Percentiles rank a stretch among this genome's conserved stretches.
Evolutionary conservation across 2,329 filamentous ascomycete genomes (phyloP).

Genomic region (Diaporthe caulivora): DNA sequence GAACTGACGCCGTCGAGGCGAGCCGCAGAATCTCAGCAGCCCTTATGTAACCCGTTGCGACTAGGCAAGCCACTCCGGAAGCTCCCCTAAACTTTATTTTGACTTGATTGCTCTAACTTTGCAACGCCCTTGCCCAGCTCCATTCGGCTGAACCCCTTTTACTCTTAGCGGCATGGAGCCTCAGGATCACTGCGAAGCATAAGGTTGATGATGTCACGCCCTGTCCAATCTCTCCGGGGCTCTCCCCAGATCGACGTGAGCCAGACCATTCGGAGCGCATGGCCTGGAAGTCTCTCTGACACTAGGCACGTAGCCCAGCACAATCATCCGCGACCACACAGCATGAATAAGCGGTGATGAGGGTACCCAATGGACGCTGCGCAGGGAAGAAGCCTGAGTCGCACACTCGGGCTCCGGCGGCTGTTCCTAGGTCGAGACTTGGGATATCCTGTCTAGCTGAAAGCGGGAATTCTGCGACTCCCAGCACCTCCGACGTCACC

Average conservation of each 20-base stretch:
- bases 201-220: slow-evolving; percentile 33
- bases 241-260: slow-evolving; percentile 15
- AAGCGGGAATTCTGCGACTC: slow-evolving; percentile 23
- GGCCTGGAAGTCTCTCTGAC: slow-evolving; percentile 18
- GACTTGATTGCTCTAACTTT: slow-evolving; percentile 14
- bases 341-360: slow-evolving; percentile 12
- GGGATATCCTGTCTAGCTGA: slow-evolving; percentile 15
- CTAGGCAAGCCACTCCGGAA: slow-evolving; percentile 11
- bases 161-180: slow-evolving; percentile 16
- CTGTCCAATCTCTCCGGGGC: slow-evolving; percentile 22
- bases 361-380: background rate
- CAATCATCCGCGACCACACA: background rate
- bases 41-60: slow-evolving; percentile 20
- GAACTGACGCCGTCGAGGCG: slow-evolving; percentile 17
- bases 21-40: slow-evolving; percentile 18
- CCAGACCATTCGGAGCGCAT: background rate
- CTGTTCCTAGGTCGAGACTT: slow-evolving; percentile 22
- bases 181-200: slow-evolving; percentile 29
- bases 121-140: slow-evolving; percentile 14
- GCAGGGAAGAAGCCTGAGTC: slow-evolving; percentile 28
- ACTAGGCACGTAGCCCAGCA: slow-evolving; percentile 27
- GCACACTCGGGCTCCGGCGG: slow-evolving; percentile 11
- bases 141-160: slow-evolving; percentile 26
- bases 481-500: slow-evolving; percentile 25
- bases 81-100: slow-evolving; percentile 25